Evolutionary conservation across 768 basidiomycete species (phyloP), one percentile per base, ranked within the genome.

Genomic region (Amyloporia xantha): DNA sequence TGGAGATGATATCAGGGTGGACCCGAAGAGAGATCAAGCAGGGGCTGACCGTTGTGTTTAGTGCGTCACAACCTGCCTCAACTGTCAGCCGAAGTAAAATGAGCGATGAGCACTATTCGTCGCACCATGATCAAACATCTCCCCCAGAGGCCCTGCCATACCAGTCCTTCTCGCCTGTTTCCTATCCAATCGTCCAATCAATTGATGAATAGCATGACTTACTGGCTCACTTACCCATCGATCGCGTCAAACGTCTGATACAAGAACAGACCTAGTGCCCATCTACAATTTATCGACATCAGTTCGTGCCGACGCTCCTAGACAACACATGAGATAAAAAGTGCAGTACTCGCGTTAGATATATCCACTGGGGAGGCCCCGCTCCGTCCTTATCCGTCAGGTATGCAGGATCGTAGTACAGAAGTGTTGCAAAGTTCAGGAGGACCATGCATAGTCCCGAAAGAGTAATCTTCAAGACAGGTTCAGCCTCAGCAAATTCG

Each of bases 81-180:
- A n/a, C n/a, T n/a, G 3, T 45, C 11, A 19, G 44, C 3, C 12
- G 6, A 28, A n/a, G 7, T 35, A 7, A 9, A 12, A 19, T 35
- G 26, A 44, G 30, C 43, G 12, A 24, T 38, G 46, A 37, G 39
- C 26, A 2, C 20, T 41, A 23, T 47, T n/a, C 20, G 39, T 35
- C 33, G 42, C 57, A 85, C 93, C 95, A 66, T 98, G 96, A 62
- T 99, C 96, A 65, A 99, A 99, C 83, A 98, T 85, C 66, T 99
- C 90, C 15, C 96, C 96, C 26, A 98, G 70, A 21, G 95, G 95
- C 4, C 96, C 91, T n/a, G 92, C 87, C 90, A 96, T 98, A 1
- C 92, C 92, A 1, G 93, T 95, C 44, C 95, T 71, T 53, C 96
- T 73, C 19, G 96, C 96, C 67, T 99, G 96, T 65, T 97, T 97